These are phyloP conservation scores for Leptosphaerulina australis DNA, from an alignment of 2,329 filamentous ascomycete genomes.

Conservation along the genomic window DNA sequence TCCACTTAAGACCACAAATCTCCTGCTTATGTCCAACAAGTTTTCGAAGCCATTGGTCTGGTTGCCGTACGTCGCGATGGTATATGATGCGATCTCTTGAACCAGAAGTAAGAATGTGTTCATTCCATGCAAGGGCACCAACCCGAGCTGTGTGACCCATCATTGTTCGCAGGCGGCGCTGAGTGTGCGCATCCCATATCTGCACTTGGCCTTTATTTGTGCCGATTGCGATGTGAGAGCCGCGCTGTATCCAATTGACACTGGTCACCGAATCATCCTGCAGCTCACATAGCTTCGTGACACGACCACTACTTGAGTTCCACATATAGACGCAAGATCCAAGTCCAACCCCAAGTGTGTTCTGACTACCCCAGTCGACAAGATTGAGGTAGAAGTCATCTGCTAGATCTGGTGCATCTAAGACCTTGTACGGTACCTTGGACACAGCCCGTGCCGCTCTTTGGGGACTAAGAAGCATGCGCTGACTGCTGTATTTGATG, in stretches of 20 bases:
- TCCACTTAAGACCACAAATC: conserved; percentile 96
- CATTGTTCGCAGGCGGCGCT: conserved; percentile 89
- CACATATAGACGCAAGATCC: conserved; percentile 97
- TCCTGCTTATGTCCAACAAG: conserved; percentile 96
- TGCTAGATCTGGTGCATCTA: conserved; percentile 93
- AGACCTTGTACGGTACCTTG: conserved; percentile 96
- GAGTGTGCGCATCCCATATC: conserved; percentile 94
- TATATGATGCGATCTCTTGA: conserved; percentile 93
- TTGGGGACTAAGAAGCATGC: conserved; percentile 87
- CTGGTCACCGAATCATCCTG: conserved; percentile 94
- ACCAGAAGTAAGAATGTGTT: conserved; percentile 94
- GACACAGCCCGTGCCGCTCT: conserved; percentile 88
- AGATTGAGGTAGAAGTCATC: conserved; percentile 98
- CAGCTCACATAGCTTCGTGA: conserved; percentile 91
- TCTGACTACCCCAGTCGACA: conserved; percentile 96
- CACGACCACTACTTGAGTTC: conserved; percentile 89
- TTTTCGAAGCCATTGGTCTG: conserved; percentile 86
- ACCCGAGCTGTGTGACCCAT: conserved; percentile 93
- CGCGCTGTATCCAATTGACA: conserved; percentile 97
- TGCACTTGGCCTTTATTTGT: conserved; percentile 94
- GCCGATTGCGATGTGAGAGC: conserved; percentile 92
- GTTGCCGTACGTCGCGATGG: conserved; percentile 91
- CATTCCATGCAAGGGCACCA: conserved; percentile 95
- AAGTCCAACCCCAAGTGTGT: conserved; percentile 89
- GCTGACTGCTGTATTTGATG: conserved; percentile 89